Conservation (phyloP, 208 protist species). For the Trypanosoma conorhini region DNA sequence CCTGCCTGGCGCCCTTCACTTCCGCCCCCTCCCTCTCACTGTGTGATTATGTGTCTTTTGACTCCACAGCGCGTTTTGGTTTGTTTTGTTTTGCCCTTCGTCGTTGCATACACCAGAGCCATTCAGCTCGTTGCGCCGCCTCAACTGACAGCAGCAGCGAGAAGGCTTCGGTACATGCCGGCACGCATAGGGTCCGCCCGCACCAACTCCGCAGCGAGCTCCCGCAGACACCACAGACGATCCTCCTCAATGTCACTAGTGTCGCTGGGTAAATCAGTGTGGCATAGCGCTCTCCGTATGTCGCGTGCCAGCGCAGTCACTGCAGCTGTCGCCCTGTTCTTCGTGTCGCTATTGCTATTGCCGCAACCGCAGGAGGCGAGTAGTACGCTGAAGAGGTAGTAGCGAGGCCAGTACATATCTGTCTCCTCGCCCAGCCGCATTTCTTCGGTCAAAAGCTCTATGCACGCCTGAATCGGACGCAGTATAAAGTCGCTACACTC, state of each 20-base stretch:
- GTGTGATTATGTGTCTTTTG: background rate
- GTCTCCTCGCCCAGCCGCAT: slow-evolving; percentile 29
- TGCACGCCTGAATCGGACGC: slow-evolving; percentile 37
- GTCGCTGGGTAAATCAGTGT: background rate
- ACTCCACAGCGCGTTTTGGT: slow-evolving; percentile 11
- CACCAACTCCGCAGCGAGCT: slow-evolving; percentile 17
- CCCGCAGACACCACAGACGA: slow-evolving; percentile 5
- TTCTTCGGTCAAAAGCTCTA: slow-evolving; percentile 60
- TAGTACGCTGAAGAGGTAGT: slow-evolving; percentile 53
- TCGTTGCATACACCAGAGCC: slow-evolving; percentile 9
- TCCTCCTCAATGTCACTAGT: slow-evolving; percentile 12
- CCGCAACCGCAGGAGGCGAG: slow-evolving; percentile 4
- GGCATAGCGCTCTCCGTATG: slow-evolving; percentile 8
- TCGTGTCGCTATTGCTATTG: background rate
- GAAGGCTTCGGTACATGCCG: slow-evolving; percentile 24
- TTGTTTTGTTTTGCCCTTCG: slow-evolving; percentile 32
- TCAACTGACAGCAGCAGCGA: background rate
- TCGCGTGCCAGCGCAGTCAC: slow-evolving; percentile 2
- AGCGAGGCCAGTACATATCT: slow-evolving; percentile 57
- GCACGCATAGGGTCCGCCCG: slow-evolving; percentile 22
- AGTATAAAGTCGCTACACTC: slow-evolving; percentile 29
- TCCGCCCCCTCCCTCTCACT: background rate
- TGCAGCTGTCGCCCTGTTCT: background rate
- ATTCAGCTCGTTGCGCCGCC: background rate
- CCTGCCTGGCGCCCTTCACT: background rate